Evolutionary conservation across 108 stramenopile genomes (phyloP).

Genomic region (Fragilariopsis cylindrus): DNA sequence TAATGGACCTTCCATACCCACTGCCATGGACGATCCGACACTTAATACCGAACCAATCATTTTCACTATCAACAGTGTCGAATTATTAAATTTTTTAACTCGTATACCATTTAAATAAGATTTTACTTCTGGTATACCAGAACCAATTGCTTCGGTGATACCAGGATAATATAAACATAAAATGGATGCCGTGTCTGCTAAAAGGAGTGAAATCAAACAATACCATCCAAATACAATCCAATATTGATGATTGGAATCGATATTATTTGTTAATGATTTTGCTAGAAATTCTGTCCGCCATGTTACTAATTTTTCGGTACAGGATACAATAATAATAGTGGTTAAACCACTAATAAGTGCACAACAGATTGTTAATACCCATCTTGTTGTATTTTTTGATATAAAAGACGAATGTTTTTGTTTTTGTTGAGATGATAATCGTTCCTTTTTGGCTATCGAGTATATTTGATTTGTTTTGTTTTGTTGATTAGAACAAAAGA

Average conservation of each 20-base stretch:
- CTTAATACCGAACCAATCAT: conserved; percentile 70
- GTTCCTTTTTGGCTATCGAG: not conserved
- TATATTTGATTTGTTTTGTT: no score
- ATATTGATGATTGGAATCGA: not conserved
- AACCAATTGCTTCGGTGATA: conserved; percentile 56
- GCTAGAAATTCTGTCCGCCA: conserved; percentile 6
- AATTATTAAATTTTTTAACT: conserved; percentile 44
- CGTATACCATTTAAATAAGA: conserved; percentile 84
- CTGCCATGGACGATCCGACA: conserved; percentile 63
- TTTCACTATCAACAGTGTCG: conserved; percentile 41
- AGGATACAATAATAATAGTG: conserved; percentile 27
- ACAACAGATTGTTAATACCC: conserved; percentile 22
- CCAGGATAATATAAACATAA: conserved; percentile 28
- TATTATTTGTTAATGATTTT: not conserved
- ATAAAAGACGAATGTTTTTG: not conserved
- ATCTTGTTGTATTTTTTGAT: conserved; percentile 30
- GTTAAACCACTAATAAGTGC: conserved; percentile 35
- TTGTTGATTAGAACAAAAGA: no score
- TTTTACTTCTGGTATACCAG: conserved; percentile 87
- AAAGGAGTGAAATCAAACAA: not conserved
- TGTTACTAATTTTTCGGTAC: not conserved
- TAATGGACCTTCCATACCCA: conserved; percentile 88
- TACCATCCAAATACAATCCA: conserved; percentile 2
- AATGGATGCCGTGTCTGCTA: conserved; percentile 21
- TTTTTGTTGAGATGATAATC: no score